phyloP scores from a whole-genome alignment of 2,329 filamentous ascomycete species.

The Xylaria arbuscula region DNA sequence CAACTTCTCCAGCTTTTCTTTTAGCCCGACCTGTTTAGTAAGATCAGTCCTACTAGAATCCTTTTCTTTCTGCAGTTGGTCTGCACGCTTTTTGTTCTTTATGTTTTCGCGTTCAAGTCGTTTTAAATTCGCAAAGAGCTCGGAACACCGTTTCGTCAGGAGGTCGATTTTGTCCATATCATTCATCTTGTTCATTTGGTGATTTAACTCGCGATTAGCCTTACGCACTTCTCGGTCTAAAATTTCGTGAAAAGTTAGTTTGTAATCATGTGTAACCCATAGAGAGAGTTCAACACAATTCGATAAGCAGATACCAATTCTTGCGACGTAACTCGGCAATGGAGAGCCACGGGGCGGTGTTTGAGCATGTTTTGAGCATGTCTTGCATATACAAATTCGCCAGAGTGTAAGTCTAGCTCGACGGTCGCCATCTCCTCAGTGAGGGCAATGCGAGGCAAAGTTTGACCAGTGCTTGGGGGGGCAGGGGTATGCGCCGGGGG shows the following conservation, averaged over 20 bases:
- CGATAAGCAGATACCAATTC: not conserved
- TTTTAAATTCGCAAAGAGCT: constrained; percentile 94
- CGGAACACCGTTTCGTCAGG: constrained; percentile 89
- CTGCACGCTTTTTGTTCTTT: constrained; percentile 95
- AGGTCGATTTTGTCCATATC: constrained; percentile 92
- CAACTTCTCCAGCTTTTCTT: constrained; percentile 96
- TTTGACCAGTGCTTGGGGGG: not conserved
- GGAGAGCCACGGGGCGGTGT: not conserved
- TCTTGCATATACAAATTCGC: not conserved
- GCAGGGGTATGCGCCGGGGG: constrained; percentile 15
- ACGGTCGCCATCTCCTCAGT: not conserved
- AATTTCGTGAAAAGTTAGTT: constrained; percentile 7
- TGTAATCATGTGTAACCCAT: not conserved
- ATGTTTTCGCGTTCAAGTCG: constrained; percentile 91
- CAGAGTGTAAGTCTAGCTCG: not conserved
- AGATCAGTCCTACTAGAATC: constrained; percentile 89
- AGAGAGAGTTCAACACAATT: constrained; percentile 10
- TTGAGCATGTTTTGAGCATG: not conserved
- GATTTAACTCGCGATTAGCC: constrained; percentile 89
- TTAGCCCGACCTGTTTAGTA: constrained; percentile 88
- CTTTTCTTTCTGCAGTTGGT: constrained; percentile 96
- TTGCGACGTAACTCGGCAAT: not conserved
- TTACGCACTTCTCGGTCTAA: constrained; percentile 62
- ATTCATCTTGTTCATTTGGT: constrained; percentile 90
- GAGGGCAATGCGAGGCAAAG: not conserved